Conservation (phyloP, 2,329 filamentous ascomycete genomes). For the Exophiala spinifera region DNA sequence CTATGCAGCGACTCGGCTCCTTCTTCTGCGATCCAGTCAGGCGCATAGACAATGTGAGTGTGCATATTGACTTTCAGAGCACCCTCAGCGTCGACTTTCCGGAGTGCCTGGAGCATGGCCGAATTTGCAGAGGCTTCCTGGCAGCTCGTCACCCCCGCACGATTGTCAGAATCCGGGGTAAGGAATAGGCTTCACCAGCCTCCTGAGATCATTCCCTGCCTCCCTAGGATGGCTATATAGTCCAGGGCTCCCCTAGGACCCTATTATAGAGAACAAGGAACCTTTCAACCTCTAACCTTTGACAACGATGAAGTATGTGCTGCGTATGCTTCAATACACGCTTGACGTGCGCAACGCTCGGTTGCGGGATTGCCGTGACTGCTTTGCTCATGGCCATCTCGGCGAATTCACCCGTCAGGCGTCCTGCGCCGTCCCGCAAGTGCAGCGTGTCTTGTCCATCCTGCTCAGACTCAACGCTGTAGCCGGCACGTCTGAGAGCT, state of each 20-base stretch:
- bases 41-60: slow-evolving; percentile 28
- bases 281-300: too few species aligned
- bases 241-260: too few species aligned
- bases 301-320: slow-evolving; percentile 28
- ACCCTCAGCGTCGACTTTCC: slow-evolving; percentile 30
- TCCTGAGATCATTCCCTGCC: too few species aligned
- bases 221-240: too few species aligned
- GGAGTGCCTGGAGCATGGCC: slow-evolving; percentile 28
- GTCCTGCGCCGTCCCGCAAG: slow-evolving; percentile 28
- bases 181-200: too few species aligned
- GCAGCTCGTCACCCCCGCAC: slow-evolving; percentile 32
- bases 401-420: slow-evolving; percentile 32
- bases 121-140: slow-evolving; percentile 35
- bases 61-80: slow-evolving; percentile 29
- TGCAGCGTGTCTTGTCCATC: slow-evolving; percentile 29
- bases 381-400: slow-evolving; percentile 30
- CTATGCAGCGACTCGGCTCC: slow-evolving; percentile 17
- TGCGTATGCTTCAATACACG: slow-evolving; percentile 29
- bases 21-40: slow-evolving; percentile 29
- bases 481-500: slow-evolving; percentile 29
- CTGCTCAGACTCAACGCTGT: slow-evolving; percentile 23
- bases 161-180: too few species aligned
- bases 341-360: slow-evolving; percentile 29
- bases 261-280: too few species aligned
- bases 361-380: slow-evolving; percentile 25